A percentile compares a stretch with the other conserved stretches of the same genome.
Conservation (phyloP, 1,139 yeast species). For the Suhomyces bribrorum region DNA sequence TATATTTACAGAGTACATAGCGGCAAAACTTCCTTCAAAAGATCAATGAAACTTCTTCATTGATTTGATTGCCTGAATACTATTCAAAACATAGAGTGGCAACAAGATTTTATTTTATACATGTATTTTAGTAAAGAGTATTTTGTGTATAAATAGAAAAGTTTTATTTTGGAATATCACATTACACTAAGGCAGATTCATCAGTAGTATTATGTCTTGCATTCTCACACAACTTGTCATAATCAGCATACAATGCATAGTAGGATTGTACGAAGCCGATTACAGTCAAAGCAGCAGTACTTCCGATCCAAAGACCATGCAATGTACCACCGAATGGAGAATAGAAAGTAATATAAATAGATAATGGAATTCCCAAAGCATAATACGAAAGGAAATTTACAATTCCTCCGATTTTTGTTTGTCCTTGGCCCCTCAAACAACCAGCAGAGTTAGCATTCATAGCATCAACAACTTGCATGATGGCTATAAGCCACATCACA, state of each 20-base stretch:
- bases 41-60: too few relatives aligned
- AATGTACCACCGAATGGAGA: conserved; percentile 46
- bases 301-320: conserved; percentile 58
- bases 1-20: too few relatives aligned
- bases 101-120: too few relatives aligned
- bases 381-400: conserved; percentile 56
- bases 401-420: conserved; percentile 59
- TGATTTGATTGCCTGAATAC: too few relatives aligned
- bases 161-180: too few relatives aligned
- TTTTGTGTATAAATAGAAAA: too few relatives aligned
- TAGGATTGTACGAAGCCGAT: conserved; percentile 56
- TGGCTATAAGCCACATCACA: conserved; percentile 54
- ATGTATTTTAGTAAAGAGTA: too few relatives aligned
- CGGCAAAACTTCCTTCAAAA: too few relatives aligned
- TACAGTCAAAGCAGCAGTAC: conserved; percentile 50
- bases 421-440: conserved; percentile 60
- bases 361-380: conserved; percentile 53
- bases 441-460: conserved; percentile 63
- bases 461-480: conserved; percentile 59
- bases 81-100: too few relatives aligned
- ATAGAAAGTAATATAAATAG: conserved; percentile 50
- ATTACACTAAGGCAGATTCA: conserved; percentile 5
- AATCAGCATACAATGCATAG: conserved; percentile 42
- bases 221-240: conserved; percentile 39
- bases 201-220: conserved; percentile 40